These are phyloP conservation scores for Kuraishia cidri DNA, from an alignment of 805 yeast species.

Conservation along the genomic window DNA sequence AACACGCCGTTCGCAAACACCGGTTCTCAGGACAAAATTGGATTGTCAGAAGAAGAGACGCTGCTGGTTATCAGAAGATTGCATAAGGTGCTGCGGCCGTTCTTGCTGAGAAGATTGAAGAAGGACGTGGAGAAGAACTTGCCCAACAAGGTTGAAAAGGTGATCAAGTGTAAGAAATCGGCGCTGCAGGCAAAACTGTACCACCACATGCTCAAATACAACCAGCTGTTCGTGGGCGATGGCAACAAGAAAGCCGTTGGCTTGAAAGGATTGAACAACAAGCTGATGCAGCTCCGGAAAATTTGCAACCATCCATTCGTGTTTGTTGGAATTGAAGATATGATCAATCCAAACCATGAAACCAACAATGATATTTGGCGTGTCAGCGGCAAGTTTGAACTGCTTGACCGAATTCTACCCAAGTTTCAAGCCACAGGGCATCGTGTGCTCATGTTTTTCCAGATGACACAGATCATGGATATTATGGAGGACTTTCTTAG, in stretches of 20 bases:
- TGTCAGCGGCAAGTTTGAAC: constrained; percentile 73
- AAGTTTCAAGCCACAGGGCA: constrained; percentile 70
- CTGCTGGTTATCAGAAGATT: constrained; percentile 74
- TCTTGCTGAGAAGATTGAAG: constrained; percentile 73
- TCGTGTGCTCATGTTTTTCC: constrained; percentile 74
- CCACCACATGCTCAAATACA: constrained; percentile 72
- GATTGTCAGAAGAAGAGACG: constrained; percentile 79
- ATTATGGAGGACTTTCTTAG: constrained; percentile 81
- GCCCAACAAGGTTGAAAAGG: constrained; percentile 80
- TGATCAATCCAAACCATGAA: constrained; percentile 51
- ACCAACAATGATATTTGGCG: constrained; percentile 69
- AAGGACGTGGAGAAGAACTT: constrained; percentile 82
- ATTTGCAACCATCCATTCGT: constrained; percentile 86
- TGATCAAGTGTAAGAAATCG: constrained; percentile 69
- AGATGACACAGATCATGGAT: constrained; percentile 87
- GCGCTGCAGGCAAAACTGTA: constrained; percentile 64
- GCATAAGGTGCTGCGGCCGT: constrained; percentile 81
- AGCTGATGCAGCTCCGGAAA: constrained; percentile 78
- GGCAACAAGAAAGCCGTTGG: constrained; percentile 57
- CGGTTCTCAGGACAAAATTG: constrained; percentile 74
- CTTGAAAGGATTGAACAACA: constrained; percentile 70
- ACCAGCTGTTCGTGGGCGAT: constrained; percentile 50
- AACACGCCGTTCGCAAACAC: constrained; percentile 84
- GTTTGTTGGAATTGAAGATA: constrained; percentile 71
- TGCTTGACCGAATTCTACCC: constrained; percentile 67